Evolutionary conservation across 2,329 filamentous ascomycete genomes (phyloP).

Genomic region (Fusarium nisikadoi): DNA sequence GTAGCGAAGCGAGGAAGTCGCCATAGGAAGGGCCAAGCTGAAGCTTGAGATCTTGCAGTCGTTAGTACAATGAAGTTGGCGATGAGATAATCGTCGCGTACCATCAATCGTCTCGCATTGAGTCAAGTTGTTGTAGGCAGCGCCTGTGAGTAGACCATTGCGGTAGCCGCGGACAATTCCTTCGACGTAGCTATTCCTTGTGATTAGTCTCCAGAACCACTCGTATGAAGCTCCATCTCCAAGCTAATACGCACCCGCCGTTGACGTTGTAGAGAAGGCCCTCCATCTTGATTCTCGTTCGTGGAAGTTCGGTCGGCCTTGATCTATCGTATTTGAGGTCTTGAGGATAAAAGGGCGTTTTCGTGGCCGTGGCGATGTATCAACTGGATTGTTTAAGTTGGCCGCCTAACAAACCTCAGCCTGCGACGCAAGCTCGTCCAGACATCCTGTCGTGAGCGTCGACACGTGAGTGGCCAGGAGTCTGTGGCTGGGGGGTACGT

Average conservation of each 20-base stretch:
- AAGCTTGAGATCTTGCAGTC: conserved; percentile 85
- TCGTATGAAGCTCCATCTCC: conserved; percentile 15
- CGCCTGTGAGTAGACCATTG: conserved; percentile 87
- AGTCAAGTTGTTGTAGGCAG: conserved; percentile 94
- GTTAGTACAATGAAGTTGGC: conserved; percentile 20
- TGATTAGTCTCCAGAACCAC: conserved; percentile 46
- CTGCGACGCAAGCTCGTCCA: conserved; percentile 36
- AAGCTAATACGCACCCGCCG: conserved; percentile 73
- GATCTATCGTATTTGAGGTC: conserved; percentile 1
- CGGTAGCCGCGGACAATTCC: conserved; percentile 97
- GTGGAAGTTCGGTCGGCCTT: conserved; percentile 6
- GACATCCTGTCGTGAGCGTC: conserved; percentile 31
- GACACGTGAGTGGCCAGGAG: conserved; percentile 45
- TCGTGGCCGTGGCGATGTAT: conserved; percentile 30
- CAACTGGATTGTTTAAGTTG: conserved; percentile 39
- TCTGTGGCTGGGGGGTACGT: conserved; percentile 21
- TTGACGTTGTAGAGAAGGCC: conserved; percentile 95
- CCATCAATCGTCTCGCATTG: conserved; percentile 99
- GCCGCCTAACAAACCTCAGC: conserved; percentile 43
- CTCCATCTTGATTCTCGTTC: conserved; percentile 71
- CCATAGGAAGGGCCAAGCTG: conserved; percentile 97
- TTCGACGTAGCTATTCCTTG: conserved; percentile 81
- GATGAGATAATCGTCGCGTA: conserved; percentile 54
- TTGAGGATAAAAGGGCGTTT: conserved; percentile 11
- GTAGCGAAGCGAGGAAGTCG: conserved; percentile 92